A percentile compares a stretch with the other conserved stretches of the same genome.
Evolutionary conservation across 257 asterid species (phyloP).

Genomic region (Striga asiatica): DNA sequence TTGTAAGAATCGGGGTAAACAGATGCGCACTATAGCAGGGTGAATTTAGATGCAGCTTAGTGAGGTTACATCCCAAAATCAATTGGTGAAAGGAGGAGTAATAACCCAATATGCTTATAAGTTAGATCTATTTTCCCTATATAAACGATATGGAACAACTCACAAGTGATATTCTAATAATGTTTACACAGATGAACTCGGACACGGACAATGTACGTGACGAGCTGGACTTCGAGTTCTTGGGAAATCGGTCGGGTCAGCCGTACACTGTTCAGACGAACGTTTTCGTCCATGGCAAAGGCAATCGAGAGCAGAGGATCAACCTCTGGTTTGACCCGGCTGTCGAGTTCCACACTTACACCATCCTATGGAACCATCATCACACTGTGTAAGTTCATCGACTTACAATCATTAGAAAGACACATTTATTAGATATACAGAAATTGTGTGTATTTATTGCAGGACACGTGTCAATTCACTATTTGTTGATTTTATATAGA

Average conservation of each 20-base stretch:
- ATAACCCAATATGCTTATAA: too few species aligned
- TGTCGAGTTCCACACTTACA: conserved; percentile 49
- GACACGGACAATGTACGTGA: conserved; percentile 45
- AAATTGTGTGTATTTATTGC: not conserved
- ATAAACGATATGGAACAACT: not conserved
- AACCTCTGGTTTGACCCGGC: conserved; percentile 94
- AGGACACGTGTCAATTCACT: not conserved
- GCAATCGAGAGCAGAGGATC: conserved; percentile 67
- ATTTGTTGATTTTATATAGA: too few species aligned
- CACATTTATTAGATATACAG: not conserved
- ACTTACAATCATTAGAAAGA: not conserved
- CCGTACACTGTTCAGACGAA: conserved; percentile 89
- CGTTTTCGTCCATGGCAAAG: conserved; percentile 74
- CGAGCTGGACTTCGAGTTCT: conserved; percentile 84
- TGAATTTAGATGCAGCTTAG: too few species aligned
- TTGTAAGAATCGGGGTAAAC: too few species aligned
- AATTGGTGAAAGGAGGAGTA: too few species aligned
- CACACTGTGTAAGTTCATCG: conserved; percentile 43
- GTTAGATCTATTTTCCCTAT: not conserved
- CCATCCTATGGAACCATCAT: conserved; percentile 54
- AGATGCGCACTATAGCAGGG: too few species aligned
- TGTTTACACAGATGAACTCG: conserved; percentile 62
- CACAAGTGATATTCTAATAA: too few species aligned
- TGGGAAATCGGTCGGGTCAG: conserved; percentile 85
- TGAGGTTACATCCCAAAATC: too few species aligned